Conservation (phyloP, 306 rosid genomes). For the Malus sylvestris region DNA sequence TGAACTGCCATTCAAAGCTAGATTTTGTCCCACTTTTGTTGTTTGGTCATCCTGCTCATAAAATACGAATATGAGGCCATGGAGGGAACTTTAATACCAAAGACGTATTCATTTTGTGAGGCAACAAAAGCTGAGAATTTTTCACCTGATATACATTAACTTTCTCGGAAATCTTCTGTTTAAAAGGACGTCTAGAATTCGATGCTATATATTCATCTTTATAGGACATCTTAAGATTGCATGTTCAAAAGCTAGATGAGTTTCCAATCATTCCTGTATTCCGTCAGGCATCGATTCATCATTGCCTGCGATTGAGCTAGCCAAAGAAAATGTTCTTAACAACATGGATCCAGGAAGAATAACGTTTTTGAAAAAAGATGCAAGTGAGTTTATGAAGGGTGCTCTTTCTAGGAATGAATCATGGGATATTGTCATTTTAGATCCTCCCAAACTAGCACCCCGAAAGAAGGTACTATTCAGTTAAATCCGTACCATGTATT, state of each 20-base stretch:
- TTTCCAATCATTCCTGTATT: constrained; percentile 8
- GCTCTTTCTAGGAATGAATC: constrained; percentile 65
- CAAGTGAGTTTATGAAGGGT: constrained; percentile 66
- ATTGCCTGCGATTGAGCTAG: constrained; percentile 71
- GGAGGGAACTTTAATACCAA: not conserved
- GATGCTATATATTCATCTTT: not conserved
- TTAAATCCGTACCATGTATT: not conserved
- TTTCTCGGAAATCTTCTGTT: not conserved
- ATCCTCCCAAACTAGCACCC: constrained; percentile 96
- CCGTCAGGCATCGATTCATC: constrained; percentile 72
- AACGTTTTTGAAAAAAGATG: constrained; percentile 71
- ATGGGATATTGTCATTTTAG: constrained; percentile 81
- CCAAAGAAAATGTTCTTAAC: constrained; percentile 77
- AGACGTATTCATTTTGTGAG: not conserved
- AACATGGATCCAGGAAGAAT: constrained; percentile 63
- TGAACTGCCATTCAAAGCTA: not conserved
- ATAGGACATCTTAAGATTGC: not conserved
- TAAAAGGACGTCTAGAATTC: not conserved
- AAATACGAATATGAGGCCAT: not conserved
- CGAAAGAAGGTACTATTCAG: constrained; percentile 49
- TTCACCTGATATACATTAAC: not conserved
- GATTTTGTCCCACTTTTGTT: not conserved
- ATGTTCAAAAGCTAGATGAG: not conserved
- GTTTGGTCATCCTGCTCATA: not conserved
- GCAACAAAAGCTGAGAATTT: not conserved